These are phyloP conservation scores for Ustilago hordei DNA, from an alignment of 1,284 basidiomycete species.

Conservation along the genomic window DNA sequence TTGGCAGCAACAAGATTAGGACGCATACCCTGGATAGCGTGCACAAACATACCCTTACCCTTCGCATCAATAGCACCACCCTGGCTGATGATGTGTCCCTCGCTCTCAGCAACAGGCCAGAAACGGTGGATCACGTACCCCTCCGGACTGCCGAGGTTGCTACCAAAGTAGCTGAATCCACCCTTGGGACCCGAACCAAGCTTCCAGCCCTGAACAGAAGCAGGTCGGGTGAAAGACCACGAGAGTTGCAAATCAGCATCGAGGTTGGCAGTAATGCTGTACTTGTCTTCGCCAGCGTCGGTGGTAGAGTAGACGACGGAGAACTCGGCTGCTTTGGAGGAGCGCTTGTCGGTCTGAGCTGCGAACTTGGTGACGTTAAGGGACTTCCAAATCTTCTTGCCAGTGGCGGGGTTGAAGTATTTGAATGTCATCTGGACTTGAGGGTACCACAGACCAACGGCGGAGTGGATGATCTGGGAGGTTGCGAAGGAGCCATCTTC, in stretches of 20 bases:
- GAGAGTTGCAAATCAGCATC: slow-evolving; percentile 84
- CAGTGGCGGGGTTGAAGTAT: slow-evolving; percentile 82
- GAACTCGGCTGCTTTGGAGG: slow-evolving; percentile 89
- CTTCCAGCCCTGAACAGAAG: slow-evolving; percentile 87
- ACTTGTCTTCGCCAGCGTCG: slow-evolving; percentile 78
- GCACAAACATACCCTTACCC: slow-evolving; percentile 90
- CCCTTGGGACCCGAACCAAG: slow-evolving; percentile 87
- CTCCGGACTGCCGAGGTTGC: slow-evolving; percentile 50
- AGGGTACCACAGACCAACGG: slow-evolving; percentile 91
- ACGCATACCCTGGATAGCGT: slow-evolving; percentile 98
- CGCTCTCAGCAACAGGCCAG: slow-evolving; percentile 72
- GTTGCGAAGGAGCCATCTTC: slow-evolving; percentile 85
- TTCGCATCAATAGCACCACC: slow-evolving; percentile 77
- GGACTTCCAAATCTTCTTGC: slow-evolving; percentile 86
- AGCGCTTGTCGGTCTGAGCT: slow-evolving; percentile 79
- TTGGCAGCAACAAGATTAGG: slow-evolving; percentile 90
- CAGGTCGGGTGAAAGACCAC: slow-evolving; percentile 79
- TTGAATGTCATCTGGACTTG: slow-evolving; percentile 97
- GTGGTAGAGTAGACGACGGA: slow-evolving; percentile 75
- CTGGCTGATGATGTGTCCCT: slow-evolving; percentile 79
- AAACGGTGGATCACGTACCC: slow-evolving; percentile 67
- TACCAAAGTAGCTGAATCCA: slow-evolving; percentile 90
- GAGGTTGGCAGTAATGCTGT: slow-evolving; percentile 84
- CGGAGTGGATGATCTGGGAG: slow-evolving; percentile 94
- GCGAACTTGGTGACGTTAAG: slow-evolving; percentile 87